Conservation (phyloP, 192 early-diverging fungal genomes). For the Spizellomyces sp. region DNA sequence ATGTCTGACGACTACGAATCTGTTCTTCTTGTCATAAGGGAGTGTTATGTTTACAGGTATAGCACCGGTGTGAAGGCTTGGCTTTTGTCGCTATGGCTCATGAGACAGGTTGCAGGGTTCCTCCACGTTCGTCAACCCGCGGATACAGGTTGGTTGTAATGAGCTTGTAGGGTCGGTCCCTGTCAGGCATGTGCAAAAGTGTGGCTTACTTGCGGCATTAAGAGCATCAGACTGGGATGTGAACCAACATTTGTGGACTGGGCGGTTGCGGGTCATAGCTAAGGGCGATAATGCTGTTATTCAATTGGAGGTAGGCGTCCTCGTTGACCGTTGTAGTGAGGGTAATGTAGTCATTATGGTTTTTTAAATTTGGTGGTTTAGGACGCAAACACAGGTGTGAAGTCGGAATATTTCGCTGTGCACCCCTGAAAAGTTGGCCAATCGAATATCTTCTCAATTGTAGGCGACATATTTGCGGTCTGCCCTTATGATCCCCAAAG, state of each 20-base stretch:
- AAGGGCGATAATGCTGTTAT: slow-evolving; percentile 70
- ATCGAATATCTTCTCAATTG: not conserved
- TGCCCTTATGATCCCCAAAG: slow-evolving; percentile 73
- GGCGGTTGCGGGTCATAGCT: slow-evolving; percentile 72
- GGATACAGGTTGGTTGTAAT: slow-evolving; percentile 53
- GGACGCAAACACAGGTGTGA: not conserved
- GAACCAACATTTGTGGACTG: slow-evolving; percentile 75
- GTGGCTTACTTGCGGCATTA: not conserved
- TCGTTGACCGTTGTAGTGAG: not conserved
- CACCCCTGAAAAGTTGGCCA: too few relatives aligned
- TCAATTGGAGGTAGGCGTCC: slow-evolving; percentile 64
- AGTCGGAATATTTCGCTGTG: not conserved
- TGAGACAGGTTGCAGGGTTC: slow-evolving; percentile 52
- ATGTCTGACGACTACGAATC: slow-evolving; percentile 73
- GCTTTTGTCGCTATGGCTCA: not conserved
- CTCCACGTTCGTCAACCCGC: slow-evolving; percentile 66
- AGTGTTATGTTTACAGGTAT: slow-evolving; percentile 67
- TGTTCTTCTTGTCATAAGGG: slow-evolving; percentile 77
- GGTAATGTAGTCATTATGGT: too few relatives aligned
- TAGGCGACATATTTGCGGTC: slow-evolving; percentile 78
- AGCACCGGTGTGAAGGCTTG: not conserved
- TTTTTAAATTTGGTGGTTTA: too few relatives aligned
- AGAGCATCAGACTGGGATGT: slow-evolving; percentile 85
- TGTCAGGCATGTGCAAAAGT: not conserved
- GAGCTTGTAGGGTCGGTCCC: slow-evolving; percentile 13